phyloP scores from a whole-genome alignment of 1,284 basidiomycete species.

The Gymnopus androsaceus region DNA sequence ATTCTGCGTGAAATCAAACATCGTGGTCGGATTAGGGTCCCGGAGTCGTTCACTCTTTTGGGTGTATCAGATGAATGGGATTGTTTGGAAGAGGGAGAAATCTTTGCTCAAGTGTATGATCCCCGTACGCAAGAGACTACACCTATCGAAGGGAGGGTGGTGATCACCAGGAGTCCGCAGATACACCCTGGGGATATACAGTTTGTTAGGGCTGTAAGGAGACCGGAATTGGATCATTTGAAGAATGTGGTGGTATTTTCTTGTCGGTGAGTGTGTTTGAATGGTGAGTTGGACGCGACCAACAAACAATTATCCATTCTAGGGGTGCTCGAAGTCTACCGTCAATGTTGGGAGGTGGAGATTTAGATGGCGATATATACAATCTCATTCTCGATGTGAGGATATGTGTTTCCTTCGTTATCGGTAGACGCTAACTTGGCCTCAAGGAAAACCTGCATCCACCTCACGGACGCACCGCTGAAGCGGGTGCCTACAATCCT shows the following conservation, averaged over 20 bases:
- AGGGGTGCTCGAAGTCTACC: slow-evolving; percentile 5
- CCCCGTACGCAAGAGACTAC: slow-evolving; percentile 26
- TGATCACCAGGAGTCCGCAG: slow-evolving; percentile 52
- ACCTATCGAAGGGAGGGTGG: slow-evolving; percentile 39
- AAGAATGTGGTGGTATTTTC: slow-evolving; percentile 9
- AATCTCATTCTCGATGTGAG: slow-evolving; percentile 5
- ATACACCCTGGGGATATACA: slow-evolving; percentile 54
- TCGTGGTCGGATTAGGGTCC: slow-evolving; percentile 47
- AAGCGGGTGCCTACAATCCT: not conserved
- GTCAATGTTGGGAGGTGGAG: slow-evolving; percentile 4
- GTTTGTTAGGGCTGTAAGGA: slow-evolving; percentile 43
- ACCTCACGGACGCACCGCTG: not conserved
- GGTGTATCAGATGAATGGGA: slow-evolving; percentile 51
- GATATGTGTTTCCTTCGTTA: too few species aligned
- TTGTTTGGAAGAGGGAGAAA: slow-evolving; percentile 42
- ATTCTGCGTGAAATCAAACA: slow-evolving; percentile 54
- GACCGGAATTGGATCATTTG: slow-evolving; percentile 16
- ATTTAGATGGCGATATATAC: slow-evolving; percentile 7
- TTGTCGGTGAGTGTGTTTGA: not conserved
- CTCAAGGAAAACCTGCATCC: not conserved
- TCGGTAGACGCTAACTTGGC: not conserved
- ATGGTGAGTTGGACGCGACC: not conserved
- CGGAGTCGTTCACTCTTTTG: slow-evolving; percentile 47
- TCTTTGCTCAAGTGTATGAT: slow-evolving; percentile 42
- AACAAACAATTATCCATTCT: not conserved